A percentile compares a stretch with the other conserved stretches of the same genome.
phyloP scores from a whole-genome alignment of 306 rosid species.

The Vachellia collinsii region DNA sequence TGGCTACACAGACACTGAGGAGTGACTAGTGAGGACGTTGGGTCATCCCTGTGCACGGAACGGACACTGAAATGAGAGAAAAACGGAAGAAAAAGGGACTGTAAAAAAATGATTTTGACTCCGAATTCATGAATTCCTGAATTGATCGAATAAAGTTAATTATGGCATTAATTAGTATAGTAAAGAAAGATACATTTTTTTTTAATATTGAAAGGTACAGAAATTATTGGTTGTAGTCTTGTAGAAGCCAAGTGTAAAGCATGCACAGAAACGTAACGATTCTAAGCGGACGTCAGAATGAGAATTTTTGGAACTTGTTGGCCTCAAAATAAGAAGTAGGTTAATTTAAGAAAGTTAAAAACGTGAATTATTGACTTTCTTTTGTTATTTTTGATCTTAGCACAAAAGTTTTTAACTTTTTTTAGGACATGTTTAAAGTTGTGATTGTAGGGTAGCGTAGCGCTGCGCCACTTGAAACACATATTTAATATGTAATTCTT shows the following conservation, averaged over 20 bases:
- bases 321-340: not conserved
- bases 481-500: too few relatives aligned
- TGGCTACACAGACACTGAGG: not conserved
- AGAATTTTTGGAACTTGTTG: not conserved
- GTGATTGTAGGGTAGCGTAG: too few relatives aligned
- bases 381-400: not conserved
- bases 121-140: not conserved
- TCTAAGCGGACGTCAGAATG: not conserved
- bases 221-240: not conserved
- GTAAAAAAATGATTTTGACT: not conserved
- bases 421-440: too few relatives aligned
- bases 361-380: not conserved
- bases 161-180: not conserved
- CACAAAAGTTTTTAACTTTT: not conserved
- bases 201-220: not conserved
- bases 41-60: not conserved
- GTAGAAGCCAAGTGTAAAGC: not conserved
- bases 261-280: not conserved
- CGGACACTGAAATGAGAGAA: not conserved
- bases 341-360: not conserved
- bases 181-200: not conserved
- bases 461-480: too few relatives aligned
- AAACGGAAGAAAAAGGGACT: not conserved
- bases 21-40: not conserved
- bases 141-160: not conserved